Conservation (phyloP, 805 yeast genomes). For the Vanderwaltozyma verrucispora region DNA sequence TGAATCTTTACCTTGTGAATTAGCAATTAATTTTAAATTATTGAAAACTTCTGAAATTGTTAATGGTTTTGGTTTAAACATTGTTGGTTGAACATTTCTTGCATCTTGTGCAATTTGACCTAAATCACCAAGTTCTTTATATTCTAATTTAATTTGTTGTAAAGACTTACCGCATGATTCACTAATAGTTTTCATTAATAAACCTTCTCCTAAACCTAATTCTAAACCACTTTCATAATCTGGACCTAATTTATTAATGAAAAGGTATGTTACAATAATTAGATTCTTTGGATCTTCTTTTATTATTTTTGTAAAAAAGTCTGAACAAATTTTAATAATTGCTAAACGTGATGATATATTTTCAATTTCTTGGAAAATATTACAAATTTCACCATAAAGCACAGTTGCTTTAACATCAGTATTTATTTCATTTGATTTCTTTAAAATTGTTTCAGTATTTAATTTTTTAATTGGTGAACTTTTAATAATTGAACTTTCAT, state of each 20-base stretch:
- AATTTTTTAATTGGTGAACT: too few relatives aligned
- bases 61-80: constrained; percentile 85
- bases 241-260: constrained; percentile 85
- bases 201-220: constrained; percentile 85
- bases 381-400: constrained; percentile 36
- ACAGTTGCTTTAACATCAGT: too few relatives aligned
- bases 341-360: constrained; percentile 73
- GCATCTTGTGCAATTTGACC: constrained; percentile 84
- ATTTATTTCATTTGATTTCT: neutral
- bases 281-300: constrained; percentile 43
- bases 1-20: constrained; percentile 66
- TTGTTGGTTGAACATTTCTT: constrained; percentile 75
- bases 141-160: constrained; percentile 61
- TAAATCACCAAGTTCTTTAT: constrained; percentile 75
- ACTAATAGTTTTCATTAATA: constrained; percentile 77
- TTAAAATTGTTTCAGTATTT: neutral
- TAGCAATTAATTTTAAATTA: constrained; percentile 67
- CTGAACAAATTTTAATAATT: constrained; percentile 65
- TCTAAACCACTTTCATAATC: constrained; percentile 87
- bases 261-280: constrained; percentile 66
- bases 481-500: too few relatives aligned
- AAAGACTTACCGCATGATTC: constrained; percentile 81
- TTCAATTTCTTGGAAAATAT: constrained; percentile 70
- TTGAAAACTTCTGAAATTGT: constrained; percentile 65
- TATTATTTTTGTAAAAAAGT: constrained; percentile 58